A percentile compares a stretch with the other conserved stretches of the same genome.
phyloP scores from a whole-genome alignment of 306 rosid species.

The Corylus avellana region DNA sequence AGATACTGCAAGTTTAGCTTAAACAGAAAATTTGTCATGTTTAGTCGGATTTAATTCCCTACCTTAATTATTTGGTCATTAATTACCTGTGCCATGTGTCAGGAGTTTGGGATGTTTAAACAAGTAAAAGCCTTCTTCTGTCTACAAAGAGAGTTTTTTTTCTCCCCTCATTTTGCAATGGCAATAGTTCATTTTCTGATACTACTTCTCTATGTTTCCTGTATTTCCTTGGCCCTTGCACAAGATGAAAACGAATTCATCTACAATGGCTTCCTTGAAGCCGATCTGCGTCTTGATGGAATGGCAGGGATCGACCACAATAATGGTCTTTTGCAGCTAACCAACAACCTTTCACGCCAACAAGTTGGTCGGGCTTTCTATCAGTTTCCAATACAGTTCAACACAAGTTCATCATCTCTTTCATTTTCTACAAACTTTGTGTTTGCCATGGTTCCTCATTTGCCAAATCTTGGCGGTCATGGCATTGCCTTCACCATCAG shows the following conservation, averaged over 20 bases:
- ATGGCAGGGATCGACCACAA: neutral
- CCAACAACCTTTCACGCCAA: neutral
- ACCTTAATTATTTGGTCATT: too few species aligned
- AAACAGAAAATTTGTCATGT: too few species aligned
- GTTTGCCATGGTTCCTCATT: neutral
- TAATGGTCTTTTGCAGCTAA: neutral
- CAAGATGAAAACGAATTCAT: slow-evolving; percentile 5
- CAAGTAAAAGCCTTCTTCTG: too few species aligned
- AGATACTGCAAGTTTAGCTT: too few species aligned
- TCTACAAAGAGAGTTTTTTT: too few species aligned
- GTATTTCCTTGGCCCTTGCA: neutral
- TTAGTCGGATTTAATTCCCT: too few species aligned
- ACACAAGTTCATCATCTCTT: neutral
- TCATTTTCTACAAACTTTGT: neutral
- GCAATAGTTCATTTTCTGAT: neutral
- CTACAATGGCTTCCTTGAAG: neutral
- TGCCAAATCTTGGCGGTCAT: slow-evolving; percentile 14
- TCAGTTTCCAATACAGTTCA: neutral
- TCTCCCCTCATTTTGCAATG: neutral
- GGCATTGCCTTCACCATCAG: slow-evolving; percentile 30
- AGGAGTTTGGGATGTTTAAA: too few species aligned
- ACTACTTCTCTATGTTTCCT: neutral
- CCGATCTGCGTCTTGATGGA: neutral
- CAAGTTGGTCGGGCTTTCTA: neutral
- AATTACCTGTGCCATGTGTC: too few species aligned